Evolutionary conservation across 306 rosid genomes (phyloP), one percentile per base, ranked within the genome.

Genomic region (Nissolia schottii): DNA sequence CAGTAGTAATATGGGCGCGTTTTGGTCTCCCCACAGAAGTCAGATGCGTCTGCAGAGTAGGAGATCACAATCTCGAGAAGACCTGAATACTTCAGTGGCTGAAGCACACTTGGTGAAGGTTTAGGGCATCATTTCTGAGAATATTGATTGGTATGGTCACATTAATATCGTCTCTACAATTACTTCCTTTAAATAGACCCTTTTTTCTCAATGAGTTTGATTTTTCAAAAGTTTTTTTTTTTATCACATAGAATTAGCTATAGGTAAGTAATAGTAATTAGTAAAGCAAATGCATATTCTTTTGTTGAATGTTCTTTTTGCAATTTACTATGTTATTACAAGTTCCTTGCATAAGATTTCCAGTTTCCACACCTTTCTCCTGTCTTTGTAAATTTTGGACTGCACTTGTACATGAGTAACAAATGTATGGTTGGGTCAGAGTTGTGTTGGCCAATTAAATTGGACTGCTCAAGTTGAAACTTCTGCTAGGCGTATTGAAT

Each of bases 51-150:
- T 94, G 78, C 97, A 89, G 81, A 94, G 99, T 78, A 78, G 98
- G 81, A 88, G 97, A 71, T 94, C 99, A 0, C 99, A 94, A 73
- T 94, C 99, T 74, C 92, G 97, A 35, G 97, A 94, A 87, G 99
- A 94, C 70, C 91, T 91, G 14, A 89, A 59, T 81, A 82, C 95
- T 25, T 85, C 98, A 3, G 45, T 87, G 67, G 88, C 88, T 31
- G 98, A 93, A 76, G 80, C 88, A 34, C 96, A 90, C 81, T 41
- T 82, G 83, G 86, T 84, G 72, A 87, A 94, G 87, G 91, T 71
- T 76, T 91, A 87, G 79, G 81, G 67, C 66, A 59, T 57, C 70
- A 22, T 73, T 68, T 72, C 80, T 32, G 74, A 64, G 71, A 77
- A 85, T 77, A 81, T 80, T 74, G 91, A 82, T 80, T 71, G 91